Evolutionary conservation across 2,329 filamentous ascomycete species (phyloP).

Genomic region (Metarhizium guizhouense): DNA sequence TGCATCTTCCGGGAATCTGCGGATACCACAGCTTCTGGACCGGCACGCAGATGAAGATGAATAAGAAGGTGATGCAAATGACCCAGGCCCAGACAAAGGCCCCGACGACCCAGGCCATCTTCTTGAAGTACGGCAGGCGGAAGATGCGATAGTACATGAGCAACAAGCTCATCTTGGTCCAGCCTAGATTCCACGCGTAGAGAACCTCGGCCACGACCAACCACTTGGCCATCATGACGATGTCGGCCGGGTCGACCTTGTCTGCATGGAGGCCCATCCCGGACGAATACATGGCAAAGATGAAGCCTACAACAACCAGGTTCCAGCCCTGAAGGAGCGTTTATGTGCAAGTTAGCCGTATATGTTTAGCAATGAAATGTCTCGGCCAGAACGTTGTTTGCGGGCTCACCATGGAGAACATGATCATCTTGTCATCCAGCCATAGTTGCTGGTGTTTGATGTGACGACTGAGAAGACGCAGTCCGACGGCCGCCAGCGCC

Average conservation of each 20-base stretch:
- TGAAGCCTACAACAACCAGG: constrained; percentile 34
- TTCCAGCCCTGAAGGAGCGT: constrained; percentile 26
- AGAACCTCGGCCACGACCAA: constrained; percentile 38
- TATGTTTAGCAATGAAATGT: background rate
- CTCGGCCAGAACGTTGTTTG: background rate
- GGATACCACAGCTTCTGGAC: constrained; percentile 40
- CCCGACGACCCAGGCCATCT: constrained; percentile 30
- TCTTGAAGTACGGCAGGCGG: constrained; percentile 32
- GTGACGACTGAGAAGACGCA: constrained; percentile 31
- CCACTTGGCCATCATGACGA: constrained; percentile 36
- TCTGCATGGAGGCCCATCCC: constrained; percentile 40
- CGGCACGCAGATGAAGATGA: constrained; percentile 43
- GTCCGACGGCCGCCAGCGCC: constrained; percentile 25
- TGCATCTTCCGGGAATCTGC: constrained; percentile 34
- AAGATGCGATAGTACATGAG: constrained; percentile 47
- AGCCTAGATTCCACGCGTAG: constrained; percentile 37
- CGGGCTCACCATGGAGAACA: constrained; percentile 36
- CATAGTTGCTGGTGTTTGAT: constrained; percentile 31
- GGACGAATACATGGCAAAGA: constrained; percentile 35
- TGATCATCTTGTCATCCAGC: constrained; percentile 41
- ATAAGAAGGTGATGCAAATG: constrained; percentile 37
- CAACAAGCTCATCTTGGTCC: constrained; percentile 41
- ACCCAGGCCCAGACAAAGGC: constrained; percentile 37
- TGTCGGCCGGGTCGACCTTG: constrained; percentile 22
- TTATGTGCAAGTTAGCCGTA: background rate